Base-by-base conservation (phyloP, 2,329 filamentous ascomycete species). In the Cytospora paraplurivora region DNA sequence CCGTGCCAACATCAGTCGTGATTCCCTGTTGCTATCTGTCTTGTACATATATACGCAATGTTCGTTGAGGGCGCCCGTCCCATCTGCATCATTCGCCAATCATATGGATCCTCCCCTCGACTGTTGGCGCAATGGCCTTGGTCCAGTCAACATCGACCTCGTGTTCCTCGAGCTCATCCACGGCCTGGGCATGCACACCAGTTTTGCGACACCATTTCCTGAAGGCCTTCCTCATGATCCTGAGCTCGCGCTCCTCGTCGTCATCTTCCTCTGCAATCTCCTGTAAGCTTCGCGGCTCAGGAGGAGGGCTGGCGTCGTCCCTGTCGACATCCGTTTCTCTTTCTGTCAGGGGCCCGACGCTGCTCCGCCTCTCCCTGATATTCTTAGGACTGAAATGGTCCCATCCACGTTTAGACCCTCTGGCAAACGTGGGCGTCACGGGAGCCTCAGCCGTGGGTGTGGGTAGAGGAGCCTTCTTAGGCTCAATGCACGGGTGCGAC, bases 131-230 rank as follows among this genome's bases (percentile, higher is more conserved):
- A 73, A 96, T 93, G 1, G 91, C 89, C 66, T 85, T 86, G 10
- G 91, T 94, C 92, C 92, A 96, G 67, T 88, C 83, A 37, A 89
- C 86, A 57, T 87, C 83, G 52, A 80, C 79, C 65, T 87, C 86
- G 0, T 78, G 82, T 57, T 86, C 80, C 63, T 82, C 80, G 64
- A 91, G 82, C 17, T 83, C 81, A 64, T 85, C 83, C 49, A 78
- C 82, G 12, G 79, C 72, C 56, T 74, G 71, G 58, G 78, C 81
- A 64, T 87, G 80, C 21, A 96, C 77, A 0, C 87, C 86, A 0
- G 89, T 86, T 64, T 86, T 76, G 27, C 84, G 80, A 71, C 88
- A 89, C 92, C 92, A 96, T 70, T 90, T 91, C 21, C 81, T 77
- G 71, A 88, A 87, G 13, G 88, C 89, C 68, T 85, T 86, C 32